These are phyloP conservation scores for Cutaneotrichosporon cyanovorans DNA, from an alignment of 1,284 basidiomycete species.

Conservation along the genomic window DNA sequence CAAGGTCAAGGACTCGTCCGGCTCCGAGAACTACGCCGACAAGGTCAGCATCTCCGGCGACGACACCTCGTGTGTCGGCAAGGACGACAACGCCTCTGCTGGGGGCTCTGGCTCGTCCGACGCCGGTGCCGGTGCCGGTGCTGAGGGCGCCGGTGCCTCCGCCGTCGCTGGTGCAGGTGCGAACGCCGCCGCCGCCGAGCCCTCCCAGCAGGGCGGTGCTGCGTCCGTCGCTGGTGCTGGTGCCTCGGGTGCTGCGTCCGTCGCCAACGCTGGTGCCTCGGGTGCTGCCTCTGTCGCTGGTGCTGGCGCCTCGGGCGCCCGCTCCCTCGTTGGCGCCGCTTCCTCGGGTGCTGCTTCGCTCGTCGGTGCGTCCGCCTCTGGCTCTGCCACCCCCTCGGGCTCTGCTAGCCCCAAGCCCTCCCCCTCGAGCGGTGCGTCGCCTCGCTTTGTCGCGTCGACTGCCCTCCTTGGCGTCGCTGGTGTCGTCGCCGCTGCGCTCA, in stretches of 20 bases:
- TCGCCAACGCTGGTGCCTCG: constrained; percentile 2
- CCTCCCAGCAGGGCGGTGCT: constrained; percentile 8
- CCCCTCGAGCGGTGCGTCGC: neutral
- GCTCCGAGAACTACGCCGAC: constrained; percentile 28
- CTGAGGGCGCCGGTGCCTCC: constrained; percentile 5
- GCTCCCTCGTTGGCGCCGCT: neutral
- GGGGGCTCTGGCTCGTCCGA: constrained; percentile 9
- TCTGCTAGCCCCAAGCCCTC: constrained; percentile 8
- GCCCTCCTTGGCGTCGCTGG: constrained; percentile 20
- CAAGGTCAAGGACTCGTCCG: constrained; percentile 32
- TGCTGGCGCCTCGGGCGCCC: constrained; percentile 3
- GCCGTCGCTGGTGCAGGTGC: constrained; percentile 3
- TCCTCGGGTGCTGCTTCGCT: neutral
- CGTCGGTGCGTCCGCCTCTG: constrained; percentile 4
- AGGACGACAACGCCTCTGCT: neutral
- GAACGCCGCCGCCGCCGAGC: constrained; percentile 4
- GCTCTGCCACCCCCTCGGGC: constrained; percentile 3
- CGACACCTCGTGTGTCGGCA: constrained; percentile 19
- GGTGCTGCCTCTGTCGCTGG: constrained; percentile 1
- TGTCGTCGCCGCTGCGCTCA: constrained; percentile 21
- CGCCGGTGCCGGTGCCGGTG: constrained; percentile 1
- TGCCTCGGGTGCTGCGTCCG: constrained; percentile 5
- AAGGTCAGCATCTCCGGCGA: constrained; percentile 20
- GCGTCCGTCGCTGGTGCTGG: constrained; percentile 6
- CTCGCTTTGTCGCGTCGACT: constrained; percentile 15